Conservation (phyloP, 2,329 filamentous ascomycete species). For the Fusarium devonianum region DNA sequence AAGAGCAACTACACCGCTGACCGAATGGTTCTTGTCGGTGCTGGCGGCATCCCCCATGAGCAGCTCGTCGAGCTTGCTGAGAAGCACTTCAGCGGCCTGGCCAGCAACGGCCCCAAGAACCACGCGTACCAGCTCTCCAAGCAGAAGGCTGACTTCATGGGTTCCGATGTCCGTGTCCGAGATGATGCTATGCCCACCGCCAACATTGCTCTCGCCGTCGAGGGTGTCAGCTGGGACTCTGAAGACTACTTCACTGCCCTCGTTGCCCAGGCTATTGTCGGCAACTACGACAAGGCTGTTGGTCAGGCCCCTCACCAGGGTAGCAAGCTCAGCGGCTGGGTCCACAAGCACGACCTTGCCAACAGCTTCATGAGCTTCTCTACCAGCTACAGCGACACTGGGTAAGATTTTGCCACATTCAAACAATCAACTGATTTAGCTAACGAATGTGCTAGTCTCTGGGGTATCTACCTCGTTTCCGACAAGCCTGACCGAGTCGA, state of each 20-base stretch:
- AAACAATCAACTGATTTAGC: slow-evolving; percentile 13
- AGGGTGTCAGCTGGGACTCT: slow-evolving; percentile 99
- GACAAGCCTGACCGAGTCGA: slow-evolving; percentile 88
- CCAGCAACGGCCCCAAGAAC: slow-evolving; percentile 76
- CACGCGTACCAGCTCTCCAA: slow-evolving; percentile 80
- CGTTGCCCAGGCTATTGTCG: slow-evolving; percentile 97
- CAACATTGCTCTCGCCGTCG: slow-evolving; percentile 97
- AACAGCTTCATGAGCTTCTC: slow-evolving; percentile 99
- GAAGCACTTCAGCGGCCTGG: slow-evolving; percentile 88
- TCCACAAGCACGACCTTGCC: slow-evolving; percentile 93
- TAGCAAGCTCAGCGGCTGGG: slow-evolving; percentile 95
- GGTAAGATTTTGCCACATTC: slow-evolving; percentile 66
- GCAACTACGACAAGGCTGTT: slow-evolving; percentile 99
- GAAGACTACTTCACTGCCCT: slow-evolving; percentile 99
- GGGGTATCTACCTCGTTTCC: slow-evolving; percentile 98
- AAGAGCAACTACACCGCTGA: slow-evolving; percentile 99
- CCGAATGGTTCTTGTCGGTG: slow-evolving; percentile 97
- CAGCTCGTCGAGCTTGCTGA: slow-evolving; percentile 95
- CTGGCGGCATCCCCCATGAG: slow-evolving; percentile 92
- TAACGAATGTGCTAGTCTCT: slow-evolving; percentile 72
- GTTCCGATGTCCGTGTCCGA: slow-evolving; percentile 92
- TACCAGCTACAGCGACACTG: slow-evolving; percentile 98
- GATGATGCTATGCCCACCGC: slow-evolving; percentile 96
- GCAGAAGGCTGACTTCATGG: slow-evolving; percentile 91
- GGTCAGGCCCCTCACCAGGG: slow-evolving; percentile 97